Evolutionary conservation across 768 basidiomycete genomes (phyloP), one percentile per base, ranked within the genome.

Genomic region (Filobasidium floriforme): DNA sequence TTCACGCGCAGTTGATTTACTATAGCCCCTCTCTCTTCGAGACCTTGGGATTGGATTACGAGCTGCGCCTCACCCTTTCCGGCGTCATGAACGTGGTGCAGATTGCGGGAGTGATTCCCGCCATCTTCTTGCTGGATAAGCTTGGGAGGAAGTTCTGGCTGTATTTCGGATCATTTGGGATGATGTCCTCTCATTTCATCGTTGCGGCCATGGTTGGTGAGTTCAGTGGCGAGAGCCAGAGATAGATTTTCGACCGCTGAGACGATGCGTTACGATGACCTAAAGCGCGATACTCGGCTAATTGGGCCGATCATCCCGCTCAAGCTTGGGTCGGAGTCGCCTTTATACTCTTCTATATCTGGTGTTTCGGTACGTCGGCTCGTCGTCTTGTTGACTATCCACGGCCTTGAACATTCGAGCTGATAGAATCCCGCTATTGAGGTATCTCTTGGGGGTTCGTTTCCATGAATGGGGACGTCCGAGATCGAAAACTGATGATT

Each of bases 251-350:
- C n/a, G n/a, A 10, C 22, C 11, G 10, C 60, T 15, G 37, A 7
- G 40, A 41, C 41, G 6, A 44, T 10, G 10, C 19, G 43, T 19
- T 10, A 19, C 43, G 10, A 10, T 26, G 14, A 7, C 24, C 40
- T 41, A 61, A 12, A 61, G 60, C 14, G 12, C 51, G 52, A 54
- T 63, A 51, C 49, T 63, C 62, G 10, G 51, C 44, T 29, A 80
- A 86, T 66, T 90, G 88, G 89, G 57, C 81, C 0, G 74, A 80
- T 6, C 85, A 90, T 73, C 71, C 80, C 0, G 64, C 76, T 15
- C 86, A 85, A 15, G 87, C 86, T 1, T 89, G 88, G 87, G 62
- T 81, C 7, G 85, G 87, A n/a, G 86, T 90, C 43, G 81, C 74
- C 85, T 89, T 77, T n/a, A n/a, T n/a, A n/a, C n/a, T n/a, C n/a